These are phyloP conservation scores for Apophysomyces ossiformis DNA, from an alignment of 371 early-diverging fungal species.

Conservation along the genomic window DNA sequence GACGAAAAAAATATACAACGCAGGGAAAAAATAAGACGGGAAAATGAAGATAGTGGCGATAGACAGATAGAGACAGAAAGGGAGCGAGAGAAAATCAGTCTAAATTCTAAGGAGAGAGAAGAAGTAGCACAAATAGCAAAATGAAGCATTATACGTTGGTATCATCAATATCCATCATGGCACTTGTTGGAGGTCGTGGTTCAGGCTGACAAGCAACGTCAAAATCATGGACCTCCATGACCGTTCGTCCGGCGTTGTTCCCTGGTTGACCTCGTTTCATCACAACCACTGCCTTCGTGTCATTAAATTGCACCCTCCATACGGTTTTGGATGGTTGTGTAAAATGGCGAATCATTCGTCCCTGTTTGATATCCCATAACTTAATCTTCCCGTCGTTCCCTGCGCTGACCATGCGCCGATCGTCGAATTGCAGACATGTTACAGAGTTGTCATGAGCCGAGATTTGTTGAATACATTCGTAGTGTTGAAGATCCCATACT, in stretches of 20 bases:
- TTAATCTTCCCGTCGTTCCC: slow-evolving; percentile 88
- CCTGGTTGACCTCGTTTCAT: slow-evolving; percentile 51
- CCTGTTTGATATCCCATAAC: slow-evolving; percentile 83
- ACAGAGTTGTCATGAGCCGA: slow-evolving; percentile 85
- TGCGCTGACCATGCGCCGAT: slow-evolving; percentile 80
- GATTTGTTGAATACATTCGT: slow-evolving; percentile 70
- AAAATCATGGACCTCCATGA: slow-evolving; percentile 60
- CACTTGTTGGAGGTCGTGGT: neutral
- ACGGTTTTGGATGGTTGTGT: slow-evolving; percentile 63
- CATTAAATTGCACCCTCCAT: slow-evolving; percentile 68
- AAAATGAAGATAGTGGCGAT: neutral
- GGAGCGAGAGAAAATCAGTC: slow-evolving; percentile 5
- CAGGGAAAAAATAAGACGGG: no score
- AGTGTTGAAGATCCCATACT: slow-evolving; percentile 84
- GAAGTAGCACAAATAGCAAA: slow-evolving; percentile 5
- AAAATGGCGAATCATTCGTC: slow-evolving; percentile 72
- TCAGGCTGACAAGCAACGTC: slow-evolving; percentile 23
- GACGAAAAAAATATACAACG: no score
- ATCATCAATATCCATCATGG: slow-evolving; percentile 8
- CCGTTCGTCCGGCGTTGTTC: slow-evolving; percentile 44
- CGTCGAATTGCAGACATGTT: slow-evolving; percentile 87
- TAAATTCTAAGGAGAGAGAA: slow-evolving; percentile 4
- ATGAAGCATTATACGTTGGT: slow-evolving; percentile 9
- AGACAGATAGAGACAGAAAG: slow-evolving; percentile 3
- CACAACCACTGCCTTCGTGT: slow-evolving; percentile 64